Base-by-base conservation (phyloP, 495 filamentous ascomycete genomes). In the Lindgomyces ingoldianus region DNA sequence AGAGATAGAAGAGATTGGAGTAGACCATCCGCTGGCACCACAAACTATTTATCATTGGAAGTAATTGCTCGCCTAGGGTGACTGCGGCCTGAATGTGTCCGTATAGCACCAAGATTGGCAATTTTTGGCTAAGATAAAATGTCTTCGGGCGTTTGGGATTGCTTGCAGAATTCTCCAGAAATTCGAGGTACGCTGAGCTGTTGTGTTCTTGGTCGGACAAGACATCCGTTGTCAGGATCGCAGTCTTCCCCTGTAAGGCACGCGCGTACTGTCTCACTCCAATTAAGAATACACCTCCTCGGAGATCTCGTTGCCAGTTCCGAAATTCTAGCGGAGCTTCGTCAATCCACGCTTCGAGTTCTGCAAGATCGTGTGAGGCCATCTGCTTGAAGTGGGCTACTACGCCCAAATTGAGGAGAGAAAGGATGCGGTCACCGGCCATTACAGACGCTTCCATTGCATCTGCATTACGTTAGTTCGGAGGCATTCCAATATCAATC, bases 201-300 rank as follows among this genome's bases (percentile, higher is more conserved):
- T 83, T 79, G 72, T 95, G 91, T 11, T 87, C 76, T 4, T 85
- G 84, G 68, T 96, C 91, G 44, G 80, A 85, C 79, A 96, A 81
- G 25, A 93, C 79, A 25, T 80, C 79, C 0, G 82, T 73, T 1
- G 89, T 74, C 10, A 76, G 73, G 21, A 76, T 79, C n/a, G 80
- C 77, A 0, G 92, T 96, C 74, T 93, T 96, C 39, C 92, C 92
- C 77, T 93, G 90, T 27, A 96, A 74, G 18, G 92, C 90, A 16
- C 90, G 83, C 48, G 84, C 84, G 56, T 87, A 86, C 76, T 96
- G 91, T 66, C 87, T 78, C 14, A 89, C 81, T 21, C 85, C 80
- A 59, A 90, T 81, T 11, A 95, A 79, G 64, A 90, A 80, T 6
- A 84, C 84, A 11, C 92, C 91, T 16, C 91, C 92, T 26, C 91